Percentiles rank a stretch among this genome's conserved stretches.
Conservation (phyloP, 257 asterid genomes). For the Misopates orontium region DNA sequence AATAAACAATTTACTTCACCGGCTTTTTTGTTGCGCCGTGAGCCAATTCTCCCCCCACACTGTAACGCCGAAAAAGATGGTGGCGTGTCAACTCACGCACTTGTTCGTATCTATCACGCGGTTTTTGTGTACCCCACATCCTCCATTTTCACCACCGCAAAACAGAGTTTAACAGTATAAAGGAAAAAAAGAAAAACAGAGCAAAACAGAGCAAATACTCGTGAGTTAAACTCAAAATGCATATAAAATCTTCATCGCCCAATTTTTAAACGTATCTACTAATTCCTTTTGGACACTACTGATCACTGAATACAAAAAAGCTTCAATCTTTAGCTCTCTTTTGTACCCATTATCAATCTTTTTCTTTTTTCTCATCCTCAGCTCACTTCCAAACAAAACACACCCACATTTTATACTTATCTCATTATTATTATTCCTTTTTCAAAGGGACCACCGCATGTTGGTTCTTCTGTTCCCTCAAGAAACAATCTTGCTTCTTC, state of each 20-base stretch:
- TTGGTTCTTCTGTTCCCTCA: constrained; percentile 30
- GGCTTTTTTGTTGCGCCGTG: too few species aligned
- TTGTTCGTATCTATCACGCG: too few species aligned
- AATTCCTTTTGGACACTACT: not conserved
- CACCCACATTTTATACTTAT: not conserved
- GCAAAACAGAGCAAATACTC: not conserved
- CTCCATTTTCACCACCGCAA: too few species aligned
- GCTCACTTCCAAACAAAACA: not conserved
- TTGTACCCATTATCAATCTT: constrained; percentile 5
- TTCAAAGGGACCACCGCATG: constrained; percentile 36
- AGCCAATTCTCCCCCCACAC: too few species aligned
- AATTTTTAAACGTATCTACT: not conserved
- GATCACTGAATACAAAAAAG: not conserved
- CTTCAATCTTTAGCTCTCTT: not conserved
- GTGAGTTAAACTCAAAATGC: not conserved
- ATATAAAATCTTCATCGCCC: not conserved
- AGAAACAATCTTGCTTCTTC: not conserved
- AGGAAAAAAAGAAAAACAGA: too few species aligned
- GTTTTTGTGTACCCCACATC: too few species aligned
- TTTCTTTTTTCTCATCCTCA: not conserved
- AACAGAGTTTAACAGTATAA: too few species aligned
- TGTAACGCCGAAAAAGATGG: too few species aligned
- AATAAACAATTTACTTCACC: too few species aligned
- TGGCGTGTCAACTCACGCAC: too few species aligned
- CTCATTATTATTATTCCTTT: not conserved